A percentile compares a stretch with the other conserved stretches of the same genome.
Evolutionary conservation across 306 rosid species (phyloP).

Genomic region (Nissolia schottii): DNA sequence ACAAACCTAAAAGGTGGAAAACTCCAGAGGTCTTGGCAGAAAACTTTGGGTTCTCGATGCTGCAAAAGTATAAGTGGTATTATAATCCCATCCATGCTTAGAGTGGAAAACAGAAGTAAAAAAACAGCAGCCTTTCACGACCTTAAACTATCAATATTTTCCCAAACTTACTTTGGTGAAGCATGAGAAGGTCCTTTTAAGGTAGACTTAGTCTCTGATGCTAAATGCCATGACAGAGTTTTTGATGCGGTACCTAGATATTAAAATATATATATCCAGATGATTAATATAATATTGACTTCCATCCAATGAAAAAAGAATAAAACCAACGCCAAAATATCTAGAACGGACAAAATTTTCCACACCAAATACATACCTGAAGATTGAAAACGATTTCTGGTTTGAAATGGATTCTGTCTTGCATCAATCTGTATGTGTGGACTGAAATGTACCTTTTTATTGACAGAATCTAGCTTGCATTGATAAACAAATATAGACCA

Average conservation of each 20-base stretch:
- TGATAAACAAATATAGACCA: conserved; percentile 19
- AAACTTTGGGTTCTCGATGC: conserved; percentile 49
- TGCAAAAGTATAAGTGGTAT: conserved; percentile 26
- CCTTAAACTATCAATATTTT: background rate
- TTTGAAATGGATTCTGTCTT: conserved; percentile 56
- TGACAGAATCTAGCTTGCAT: conserved; percentile 61
- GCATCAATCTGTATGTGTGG: conserved; percentile 74
- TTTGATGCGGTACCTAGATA: conserved; percentile 62
- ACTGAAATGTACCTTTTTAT: conserved; percentile 91
- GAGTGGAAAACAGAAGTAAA: conserved; percentile 12
- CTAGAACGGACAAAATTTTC: conserved; percentile 10
- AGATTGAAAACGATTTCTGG: conserved; percentile 64
- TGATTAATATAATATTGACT: background rate
- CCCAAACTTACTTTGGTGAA: conserved; percentile 52
- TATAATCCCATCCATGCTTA: conserved; percentile 1
- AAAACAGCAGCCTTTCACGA: background rate
- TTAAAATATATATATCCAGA: conserved; percentile 1
- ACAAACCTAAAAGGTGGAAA: conserved; percentile 82
- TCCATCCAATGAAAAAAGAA: conserved; percentile 7
- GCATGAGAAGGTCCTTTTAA: conserved; percentile 55
- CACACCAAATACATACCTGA: conserved; percentile 59
- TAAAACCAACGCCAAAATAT: conserved; percentile 16
- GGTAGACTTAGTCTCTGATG: conserved; percentile 92
- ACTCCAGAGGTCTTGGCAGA: conserved; percentile 57
- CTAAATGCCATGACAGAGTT: conserved; percentile 96